Conservation (phyloP, 202 grass and related monocot genomes). For the Elaeis oleifera region DNA sequence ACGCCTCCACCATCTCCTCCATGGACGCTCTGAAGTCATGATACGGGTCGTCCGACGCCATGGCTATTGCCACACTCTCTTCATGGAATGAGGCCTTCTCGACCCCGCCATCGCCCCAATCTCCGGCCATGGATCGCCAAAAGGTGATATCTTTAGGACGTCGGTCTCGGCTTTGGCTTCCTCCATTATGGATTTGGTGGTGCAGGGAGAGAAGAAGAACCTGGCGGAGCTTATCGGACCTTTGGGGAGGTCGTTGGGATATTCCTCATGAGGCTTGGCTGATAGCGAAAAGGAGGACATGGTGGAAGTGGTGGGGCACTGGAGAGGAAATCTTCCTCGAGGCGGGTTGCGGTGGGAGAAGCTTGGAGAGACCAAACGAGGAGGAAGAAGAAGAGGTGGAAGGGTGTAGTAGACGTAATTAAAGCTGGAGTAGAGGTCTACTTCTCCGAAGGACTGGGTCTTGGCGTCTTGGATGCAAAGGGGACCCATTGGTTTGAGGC, state of each 20-base stretch:
- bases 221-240: constrained; percentile 16
- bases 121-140: neutral
- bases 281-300: neutral
- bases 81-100: constrained; percentile 13
- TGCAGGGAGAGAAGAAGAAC: constrained; percentile 38
- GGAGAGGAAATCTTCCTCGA: constrained; percentile 1
- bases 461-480: constrained; percentile 23
- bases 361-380: constrained; percentile 5
- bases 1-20: constrained; percentile 46
- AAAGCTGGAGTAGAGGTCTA: neutral
- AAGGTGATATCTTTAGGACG: no score
- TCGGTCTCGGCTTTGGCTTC: constrained; percentile 22
- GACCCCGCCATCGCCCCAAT: neutral
- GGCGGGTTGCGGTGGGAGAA: neutral
- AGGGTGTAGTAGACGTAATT: neutral
- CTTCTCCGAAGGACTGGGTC: constrained; percentile 26
- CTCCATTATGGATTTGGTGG: constrained; percentile 41
- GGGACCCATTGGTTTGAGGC: constrained; percentile 4
- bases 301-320: neutral
- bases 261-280: neutral
- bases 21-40: constrained; percentile 35
- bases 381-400: neutral
- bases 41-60: constrained; percentile 36
- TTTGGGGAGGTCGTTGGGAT: neutral
- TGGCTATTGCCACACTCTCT: constrained; percentile 12